Conservation (phyloP, 2,329 filamentous ascomycete genomes). For the Aspergillus sergii region DNA sequence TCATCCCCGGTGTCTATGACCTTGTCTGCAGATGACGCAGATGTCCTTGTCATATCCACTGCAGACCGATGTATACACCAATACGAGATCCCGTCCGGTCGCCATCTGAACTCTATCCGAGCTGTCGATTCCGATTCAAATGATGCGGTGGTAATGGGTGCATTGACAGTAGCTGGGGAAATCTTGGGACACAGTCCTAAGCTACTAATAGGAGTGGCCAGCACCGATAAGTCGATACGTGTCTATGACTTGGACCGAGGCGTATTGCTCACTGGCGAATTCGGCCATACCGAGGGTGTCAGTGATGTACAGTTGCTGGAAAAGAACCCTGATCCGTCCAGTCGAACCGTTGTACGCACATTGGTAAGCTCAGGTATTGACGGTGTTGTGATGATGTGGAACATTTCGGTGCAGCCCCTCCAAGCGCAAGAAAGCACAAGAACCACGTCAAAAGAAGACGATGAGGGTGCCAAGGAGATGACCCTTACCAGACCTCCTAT, state of each 20-base stretch:
- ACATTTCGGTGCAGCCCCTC: conserved; percentile 38
- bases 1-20: conserved; percentile 85
- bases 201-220: conserved; percentile 83
- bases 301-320: conserved; percentile 78
- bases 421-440: conserved; percentile 33
- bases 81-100: conserved; percentile 67
- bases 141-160: conserved; percentile 82
- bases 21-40: conserved; percentile 63
- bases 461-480: conserved; percentile 49
- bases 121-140: conserved; percentile 76
- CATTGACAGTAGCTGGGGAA: conserved; percentile 63
- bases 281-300: conserved; percentile 93
- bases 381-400: conserved; percentile 82
- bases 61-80: conserved; percentile 64
- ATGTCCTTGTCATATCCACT: conserved; percentile 61
- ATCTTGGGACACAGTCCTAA: conserved; percentile 60
- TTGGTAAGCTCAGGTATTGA: conserved; percentile 77
- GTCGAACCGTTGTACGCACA: conserved; percentile 49
- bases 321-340: conserved; percentile 28
- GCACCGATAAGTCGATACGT: conserved; percentile 92
- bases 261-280: conserved; percentile 80
- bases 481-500: conserved; percentile 70
- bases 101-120: conserved; percentile 74
- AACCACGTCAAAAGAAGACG: conserved; percentile 33
- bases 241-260: conserved; percentile 82